Evolutionary conservation across 108 stramenopile species (phyloP).

Genomic region (Bacterosira constricta): DNA sequence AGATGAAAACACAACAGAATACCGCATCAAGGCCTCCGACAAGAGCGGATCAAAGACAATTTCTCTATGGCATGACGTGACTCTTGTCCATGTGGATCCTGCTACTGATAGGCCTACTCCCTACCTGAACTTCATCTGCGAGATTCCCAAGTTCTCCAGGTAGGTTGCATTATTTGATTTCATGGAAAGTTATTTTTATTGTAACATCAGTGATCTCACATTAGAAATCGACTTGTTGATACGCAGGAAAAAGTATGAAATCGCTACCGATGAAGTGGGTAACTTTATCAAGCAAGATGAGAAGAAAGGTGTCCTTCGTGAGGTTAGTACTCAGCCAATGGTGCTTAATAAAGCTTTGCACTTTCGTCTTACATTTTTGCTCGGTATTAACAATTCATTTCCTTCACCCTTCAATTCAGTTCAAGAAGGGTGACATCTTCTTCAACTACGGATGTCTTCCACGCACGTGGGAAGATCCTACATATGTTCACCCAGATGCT

Average conservation of each 20-base stretch:
- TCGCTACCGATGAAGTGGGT: constrained; percentile 93
- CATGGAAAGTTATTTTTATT: constrained; percentile 1
- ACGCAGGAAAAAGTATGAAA: constrained; percentile 92
- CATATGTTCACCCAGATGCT: constrained; percentile 92
- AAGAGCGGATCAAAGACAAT: constrained; percentile 63
- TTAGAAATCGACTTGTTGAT: background rate
- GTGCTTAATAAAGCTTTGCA: background rate
- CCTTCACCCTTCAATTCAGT: constrained; percentile 32
- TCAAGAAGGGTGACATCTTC: constrained; percentile 94
- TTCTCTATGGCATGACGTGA: constrained; percentile 92
- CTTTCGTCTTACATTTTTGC: background rate
- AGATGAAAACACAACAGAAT: constrained; percentile 76
- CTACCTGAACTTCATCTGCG: constrained; percentile 93
- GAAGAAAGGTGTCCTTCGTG: constrained; percentile 93
- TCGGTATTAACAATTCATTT: background rate
- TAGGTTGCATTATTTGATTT: constrained; percentile 25
- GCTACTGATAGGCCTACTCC: constrained; percentile 66
- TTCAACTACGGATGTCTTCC: constrained; percentile 99
- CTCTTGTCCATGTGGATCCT: constrained; percentile 74
- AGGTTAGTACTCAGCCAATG: too few species aligned
- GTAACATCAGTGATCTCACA: background rate
- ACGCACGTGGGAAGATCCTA: constrained; percentile 98
- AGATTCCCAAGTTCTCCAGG: constrained; percentile 97
- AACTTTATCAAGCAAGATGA: constrained; percentile 98
- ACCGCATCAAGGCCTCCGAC: constrained; percentile 78